Evolutionary conservation across 345 rosid species (phyloP).

Genomic region (Cochlearia excelsa): DNA sequence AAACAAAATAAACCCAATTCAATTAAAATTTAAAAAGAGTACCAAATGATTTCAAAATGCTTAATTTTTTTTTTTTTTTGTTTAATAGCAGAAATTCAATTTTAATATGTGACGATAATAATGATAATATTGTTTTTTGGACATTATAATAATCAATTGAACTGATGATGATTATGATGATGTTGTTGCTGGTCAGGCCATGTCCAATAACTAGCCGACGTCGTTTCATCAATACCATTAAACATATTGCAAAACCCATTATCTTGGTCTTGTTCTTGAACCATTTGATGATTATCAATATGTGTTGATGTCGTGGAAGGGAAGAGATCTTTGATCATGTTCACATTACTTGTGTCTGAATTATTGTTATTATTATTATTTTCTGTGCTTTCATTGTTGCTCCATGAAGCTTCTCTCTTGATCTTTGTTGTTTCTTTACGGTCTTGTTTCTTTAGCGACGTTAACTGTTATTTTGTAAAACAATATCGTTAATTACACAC

Average conservation of each 20-base stretch:
- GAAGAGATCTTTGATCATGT: constrained; percentile 47
- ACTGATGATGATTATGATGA: constrained; percentile 37
- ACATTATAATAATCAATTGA: constrained; percentile 23
- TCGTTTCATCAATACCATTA: constrained; percentile 67
- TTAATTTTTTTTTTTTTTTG: background rate
- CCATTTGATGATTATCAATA: constrained; percentile 43
- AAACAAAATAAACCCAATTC: background rate
- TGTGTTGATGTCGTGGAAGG: constrained; percentile 46
- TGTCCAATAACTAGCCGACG: constrained; percentile 57
- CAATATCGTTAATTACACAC: constrained; percentile 15
- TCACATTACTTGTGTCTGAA: constrained; percentile 50
- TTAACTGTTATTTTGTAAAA: constrained; percentile 42
- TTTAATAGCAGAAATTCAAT: too few relatives aligned
- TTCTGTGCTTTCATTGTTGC: constrained; percentile 60
- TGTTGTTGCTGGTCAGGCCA: constrained; percentile 67
- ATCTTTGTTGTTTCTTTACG: constrained; percentile 40
- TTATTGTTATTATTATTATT: constrained; percentile 42
- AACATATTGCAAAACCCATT: constrained; percentile 65
- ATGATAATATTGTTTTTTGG: constrained; percentile 20
- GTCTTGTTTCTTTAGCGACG: constrained; percentile 53
- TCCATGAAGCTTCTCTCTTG: constrained; percentile 74
- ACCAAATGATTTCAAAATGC: constrained; percentile 27
- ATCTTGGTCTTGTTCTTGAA: constrained; percentile 63
- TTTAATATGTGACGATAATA: background rate
- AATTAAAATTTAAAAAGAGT: constrained; percentile 13